Conservation (phyloP, 371 early-diverging fungal genomes). For the Syncephalastrum racemosum region DNA sequence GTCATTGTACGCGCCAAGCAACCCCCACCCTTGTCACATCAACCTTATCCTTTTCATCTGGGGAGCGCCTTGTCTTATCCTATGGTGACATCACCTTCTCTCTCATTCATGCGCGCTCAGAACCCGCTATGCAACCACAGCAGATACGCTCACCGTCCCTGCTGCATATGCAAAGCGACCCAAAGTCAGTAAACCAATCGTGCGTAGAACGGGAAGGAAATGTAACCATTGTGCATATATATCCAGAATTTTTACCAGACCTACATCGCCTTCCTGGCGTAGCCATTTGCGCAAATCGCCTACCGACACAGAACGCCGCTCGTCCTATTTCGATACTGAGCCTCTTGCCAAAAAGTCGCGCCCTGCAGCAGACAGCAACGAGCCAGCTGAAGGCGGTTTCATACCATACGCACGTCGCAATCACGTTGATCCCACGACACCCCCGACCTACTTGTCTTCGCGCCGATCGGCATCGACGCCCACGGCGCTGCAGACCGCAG, state of each 20-base stretch:
- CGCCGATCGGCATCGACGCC: background rate
- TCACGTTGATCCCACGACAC: background rate
- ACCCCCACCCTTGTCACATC: conserved; percentile 8
- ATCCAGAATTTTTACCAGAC: too few species aligned
- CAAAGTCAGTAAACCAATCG: background rate
- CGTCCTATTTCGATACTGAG: background rate
- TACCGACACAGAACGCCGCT: background rate
- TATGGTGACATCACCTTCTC: conserved; percentile 40
- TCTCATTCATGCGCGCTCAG: conserved; percentile 11
- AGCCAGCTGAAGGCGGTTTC: background rate
- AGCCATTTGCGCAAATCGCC: too few species aligned
- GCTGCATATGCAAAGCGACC: background rate
- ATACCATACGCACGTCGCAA: conserved; percentile 16
- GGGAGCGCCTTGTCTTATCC: conserved; percentile 29
- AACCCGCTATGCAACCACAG: conserved; percentile 2
- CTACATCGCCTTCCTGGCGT: too few species aligned
- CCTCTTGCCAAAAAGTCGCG: conserved; percentile 2
- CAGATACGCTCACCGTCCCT: background rate
- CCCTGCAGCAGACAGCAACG: background rate
- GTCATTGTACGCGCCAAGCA: conserved; percentile 23
- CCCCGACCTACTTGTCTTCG: conserved; percentile 1
- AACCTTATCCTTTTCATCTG: conserved; percentile 10
- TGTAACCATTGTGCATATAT: background rate
- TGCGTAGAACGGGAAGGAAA: conserved; percentile 1
- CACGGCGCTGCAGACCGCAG: background rate